phyloP scores from a whole-genome alignment of 257 asterid species.

The Cinchona pubescens region DNA sequence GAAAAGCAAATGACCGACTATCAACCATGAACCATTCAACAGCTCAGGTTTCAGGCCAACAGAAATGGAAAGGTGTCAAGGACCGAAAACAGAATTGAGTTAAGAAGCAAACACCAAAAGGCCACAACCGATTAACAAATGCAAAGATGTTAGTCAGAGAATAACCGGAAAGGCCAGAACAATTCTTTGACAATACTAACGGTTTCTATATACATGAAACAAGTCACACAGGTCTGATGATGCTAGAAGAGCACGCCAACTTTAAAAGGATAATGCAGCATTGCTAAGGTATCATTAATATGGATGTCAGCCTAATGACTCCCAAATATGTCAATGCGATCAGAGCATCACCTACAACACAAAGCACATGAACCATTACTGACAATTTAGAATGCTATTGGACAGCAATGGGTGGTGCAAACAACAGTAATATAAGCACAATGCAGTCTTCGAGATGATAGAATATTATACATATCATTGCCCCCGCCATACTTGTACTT shows the following conservation, averaged over 20 bases:
- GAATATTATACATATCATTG: background rate
- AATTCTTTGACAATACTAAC: background rate
- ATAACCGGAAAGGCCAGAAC: background rate
- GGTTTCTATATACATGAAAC: slow-evolving; percentile 12
- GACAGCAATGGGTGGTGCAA: background rate
- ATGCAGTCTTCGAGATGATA: background rate
- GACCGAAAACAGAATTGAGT: background rate
- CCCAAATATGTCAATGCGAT: background rate
- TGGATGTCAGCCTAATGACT: background rate
- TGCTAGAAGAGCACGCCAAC: background rate
- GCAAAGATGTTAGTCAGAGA: background rate
- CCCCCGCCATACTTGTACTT: background rate
- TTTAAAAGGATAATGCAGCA: background rate
- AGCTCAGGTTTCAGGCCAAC: background rate
- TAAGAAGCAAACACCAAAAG: background rate
- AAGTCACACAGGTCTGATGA: background rate
- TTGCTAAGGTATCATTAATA: background rate
- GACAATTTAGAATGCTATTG: background rate
- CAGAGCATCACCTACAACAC: slow-evolving; percentile 13
- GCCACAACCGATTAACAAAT: background rate
- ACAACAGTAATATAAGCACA: background rate
- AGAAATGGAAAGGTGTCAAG: background rate
- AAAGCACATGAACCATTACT: background rate
- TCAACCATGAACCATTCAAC: background rate
- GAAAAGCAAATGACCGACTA: background rate